Percentiles rank a stretch among this genome's conserved stretches.
These are phyloP conservation scores for Spongispora temasekensis DNA, from an alignment of 1,284 basidiomycete genomes.

Conservation along the genomic window DNA sequence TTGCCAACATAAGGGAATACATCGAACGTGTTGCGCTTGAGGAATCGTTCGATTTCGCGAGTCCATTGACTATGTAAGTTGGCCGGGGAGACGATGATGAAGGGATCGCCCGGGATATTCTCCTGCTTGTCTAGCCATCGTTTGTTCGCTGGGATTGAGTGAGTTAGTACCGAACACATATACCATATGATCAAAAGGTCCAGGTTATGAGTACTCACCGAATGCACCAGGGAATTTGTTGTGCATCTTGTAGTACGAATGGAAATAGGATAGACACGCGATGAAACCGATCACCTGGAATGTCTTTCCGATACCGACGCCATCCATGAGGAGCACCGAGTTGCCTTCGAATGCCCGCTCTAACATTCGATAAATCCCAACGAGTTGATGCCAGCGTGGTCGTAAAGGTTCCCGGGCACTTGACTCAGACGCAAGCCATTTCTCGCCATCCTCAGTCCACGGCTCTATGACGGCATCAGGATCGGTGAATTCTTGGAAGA, in stretches of 20 bases:
- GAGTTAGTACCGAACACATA: too few relatives aligned
- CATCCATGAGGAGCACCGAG: neutral
- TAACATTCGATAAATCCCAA: neutral
- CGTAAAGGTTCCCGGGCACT: neutral
- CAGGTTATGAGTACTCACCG: neutral
- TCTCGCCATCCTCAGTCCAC: neutral
- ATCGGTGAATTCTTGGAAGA: neutral
- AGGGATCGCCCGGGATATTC: neutral
- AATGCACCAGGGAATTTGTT: neutral
- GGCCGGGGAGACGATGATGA: slow-evolving; percentile 3
- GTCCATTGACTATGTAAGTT: slow-evolving; percentile 7
- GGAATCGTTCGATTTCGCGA: slow-evolving; percentile 1
- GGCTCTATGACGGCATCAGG: neutral
- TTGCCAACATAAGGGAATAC: slow-evolving; percentile 3
- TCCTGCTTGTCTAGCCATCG: neutral
- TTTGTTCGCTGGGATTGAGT: neutral
- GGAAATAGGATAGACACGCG: neutral
- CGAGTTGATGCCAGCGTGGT: neutral
- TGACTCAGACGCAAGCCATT: neutral
- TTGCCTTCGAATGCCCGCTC: neutral
- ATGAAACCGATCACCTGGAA: neutral
- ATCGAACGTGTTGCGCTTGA: neutral
- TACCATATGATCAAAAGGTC: neutral
- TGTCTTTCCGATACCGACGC: neutral
- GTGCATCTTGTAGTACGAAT: neutral